These are phyloP conservation scores for Phialemoniopsis sp. DNA, from an alignment of 2,329 filamentous ascomycete genomes.

Conservation along the genomic window DNA sequence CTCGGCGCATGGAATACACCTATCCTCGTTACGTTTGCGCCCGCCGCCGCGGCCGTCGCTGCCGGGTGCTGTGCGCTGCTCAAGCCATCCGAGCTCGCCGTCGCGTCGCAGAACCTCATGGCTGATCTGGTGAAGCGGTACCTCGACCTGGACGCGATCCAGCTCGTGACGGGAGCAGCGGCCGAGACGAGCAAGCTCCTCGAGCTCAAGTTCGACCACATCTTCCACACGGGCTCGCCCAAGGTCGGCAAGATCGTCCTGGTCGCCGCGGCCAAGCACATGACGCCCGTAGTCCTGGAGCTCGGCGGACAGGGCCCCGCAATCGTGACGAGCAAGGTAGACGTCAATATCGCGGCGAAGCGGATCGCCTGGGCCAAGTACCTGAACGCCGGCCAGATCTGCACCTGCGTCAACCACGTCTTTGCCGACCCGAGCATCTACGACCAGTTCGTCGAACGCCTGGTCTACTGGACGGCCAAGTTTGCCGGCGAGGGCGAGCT, in stretches of 20 bases:
- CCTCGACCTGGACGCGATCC: constrained; percentile 31
- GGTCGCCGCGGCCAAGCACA: constrained; percentile 34
- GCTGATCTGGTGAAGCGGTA: constrained; percentile 33
- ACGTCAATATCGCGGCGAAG: constrained; percentile 36
- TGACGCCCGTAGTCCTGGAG: constrained; percentile 39
- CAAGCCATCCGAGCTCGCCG: constrained; percentile 39
- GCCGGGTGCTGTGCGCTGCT: constrained; percentile 34
- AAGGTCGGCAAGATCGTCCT: constrained; percentile 30
- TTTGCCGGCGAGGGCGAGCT: constrained; percentile 16
- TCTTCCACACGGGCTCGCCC: constrained; percentile 40
- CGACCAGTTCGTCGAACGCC: constrained; percentile 26
- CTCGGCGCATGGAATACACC: constrained; percentile 44
- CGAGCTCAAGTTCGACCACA: constrained; percentile 32
- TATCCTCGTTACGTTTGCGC: constrained; percentile 28
- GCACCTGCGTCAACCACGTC: constrained; percentile 35
- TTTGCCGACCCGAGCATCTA: constrained; percentile 34
- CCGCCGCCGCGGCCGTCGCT: constrained; percentile 36
- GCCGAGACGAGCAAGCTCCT: constrained; percentile 29
- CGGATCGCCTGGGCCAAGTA: constrained; percentile 37
- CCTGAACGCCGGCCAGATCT: constrained; percentile 36
- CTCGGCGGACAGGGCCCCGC: constrained; percentile 40
- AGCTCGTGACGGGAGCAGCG: constrained; percentile 27
- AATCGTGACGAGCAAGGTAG: constrained; percentile 32
- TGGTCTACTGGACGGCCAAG: constrained; percentile 25
- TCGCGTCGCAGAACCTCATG: constrained; percentile 27